Base-by-base conservation (phyloP, 2,329 filamentous ascomycete species). In the Fusarium compactum region DNA sequence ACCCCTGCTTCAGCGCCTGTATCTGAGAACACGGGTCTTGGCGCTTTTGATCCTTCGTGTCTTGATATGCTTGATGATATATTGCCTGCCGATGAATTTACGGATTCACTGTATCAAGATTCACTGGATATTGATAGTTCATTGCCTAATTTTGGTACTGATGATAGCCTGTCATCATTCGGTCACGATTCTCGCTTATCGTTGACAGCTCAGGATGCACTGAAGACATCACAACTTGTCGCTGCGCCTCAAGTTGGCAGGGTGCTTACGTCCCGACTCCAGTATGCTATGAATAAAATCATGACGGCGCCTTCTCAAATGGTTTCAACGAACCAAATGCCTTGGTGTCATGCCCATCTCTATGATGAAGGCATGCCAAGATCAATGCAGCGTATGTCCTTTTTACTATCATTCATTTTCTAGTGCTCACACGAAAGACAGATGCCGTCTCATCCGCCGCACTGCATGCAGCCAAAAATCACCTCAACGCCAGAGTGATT, bases 391-490 rank as follows among this genome's bases (percentile, higher is more conserved):
- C n/a, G 58, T 60, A 20, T 7, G 52, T 32, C 4, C 1, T 11
- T 24, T 14, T 27, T 6, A 8, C 3, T 8, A 16, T 11, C 4
- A 10, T 10, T 6, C 8, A 24, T 16, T 24, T 10, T 10, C 20
- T 16, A 20, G 6, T 5, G 12, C 41, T 44, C 41, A 44, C 20
- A 44, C 9, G 1, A 24, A 22, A 6, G 41, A 5, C 1, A 60
- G 58, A 61, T 34, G 43, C 58, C 1, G 34, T 59, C 1, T 61
- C 58, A 1, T 59, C 58, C 2, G 53, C 43, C 8, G 58, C 53
- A 0, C 27, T 61, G 0, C 43, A 58, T 12, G 18, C 53, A 6
- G 58, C 58, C 3, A 61, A 41, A 16, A 61, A 61, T 6, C 25
- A 58, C 4, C 29, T 30, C 1, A 61, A 61, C 15, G 43, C 43